Evolutionary conservation across 2,329 filamentous ascomycete genomes (phyloP), one percentile per base, ranked within the genome.

Genomic region (Pseudocercospora pini-densiflorae): DNA sequence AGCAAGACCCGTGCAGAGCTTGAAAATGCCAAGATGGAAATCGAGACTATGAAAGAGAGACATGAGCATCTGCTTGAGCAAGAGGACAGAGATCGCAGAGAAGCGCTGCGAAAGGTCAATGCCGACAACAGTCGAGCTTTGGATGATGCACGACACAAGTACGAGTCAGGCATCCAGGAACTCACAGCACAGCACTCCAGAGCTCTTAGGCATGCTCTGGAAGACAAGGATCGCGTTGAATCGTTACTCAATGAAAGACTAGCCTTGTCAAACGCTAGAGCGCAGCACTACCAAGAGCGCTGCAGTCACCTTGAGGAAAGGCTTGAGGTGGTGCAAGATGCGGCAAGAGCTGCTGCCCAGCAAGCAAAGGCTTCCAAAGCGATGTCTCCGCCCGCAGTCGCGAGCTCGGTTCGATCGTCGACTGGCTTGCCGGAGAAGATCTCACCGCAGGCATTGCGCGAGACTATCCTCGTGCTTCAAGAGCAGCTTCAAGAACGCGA

Each of bases 401-500:
- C 64, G 6, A 57, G 54, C 9, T 63, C 67, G n/a, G 27, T 62
- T 12, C 29, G 55, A 23, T 36, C 27, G n/a, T 10, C 55, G 9
- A 12, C 31, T 6, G 80, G 82, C 47, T 76, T 89, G 3, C 91
- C 92, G 0, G 93, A 95, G 78, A 97, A 91, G 84, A 92, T 97
- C 65, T 97, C 94, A 2, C 92, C 94, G 0, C 94, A 98, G 79
- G 95, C 95, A 6, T 87, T 99, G 33, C 91, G 95, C 31, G 95
- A 99, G 80, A 97, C 94, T 0, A 97, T 99, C 76, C 89, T 97
- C 80, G 95, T 97, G 19, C 85, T 99, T 27, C 95, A 99, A 80
- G 94, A 98, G 79, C 95, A 99, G 79, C 86, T 99, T 6, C 95
- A 98, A 78, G 93, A 95, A 73, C 93, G 95, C 61, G 95, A 99